Evolutionary conservation across 768 basidiomycete genomes (phyloP).

Genomic region (Leccinum boreale): DNA sequence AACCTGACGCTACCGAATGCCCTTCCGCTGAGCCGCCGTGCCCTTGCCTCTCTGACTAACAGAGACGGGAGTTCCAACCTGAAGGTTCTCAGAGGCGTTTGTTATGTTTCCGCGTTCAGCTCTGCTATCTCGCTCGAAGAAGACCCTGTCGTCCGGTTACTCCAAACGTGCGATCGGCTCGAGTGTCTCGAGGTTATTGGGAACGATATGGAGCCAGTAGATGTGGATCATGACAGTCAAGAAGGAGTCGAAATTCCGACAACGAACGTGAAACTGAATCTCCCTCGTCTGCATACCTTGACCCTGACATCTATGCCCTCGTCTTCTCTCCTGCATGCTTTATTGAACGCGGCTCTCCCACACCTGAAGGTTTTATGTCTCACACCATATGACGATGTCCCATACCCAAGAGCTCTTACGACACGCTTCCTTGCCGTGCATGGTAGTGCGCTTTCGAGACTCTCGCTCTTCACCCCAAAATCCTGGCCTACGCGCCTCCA

Average conservation of each 20-base stretch:
- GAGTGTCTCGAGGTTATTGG: slow-evolving; percentile 65
- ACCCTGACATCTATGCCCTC: slow-evolving; percentile 64
- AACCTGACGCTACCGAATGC: slow-evolving; percentile 51
- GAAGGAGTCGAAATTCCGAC: slow-evolving; percentile 21
- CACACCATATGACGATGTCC: slow-evolving; percentile 71
- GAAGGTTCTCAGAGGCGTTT: slow-evolving; percentile 51
- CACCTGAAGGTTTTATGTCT: slow-evolving; percentile 59
- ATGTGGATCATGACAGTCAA: slow-evolving; percentile 36
- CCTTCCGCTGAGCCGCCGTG: slow-evolving; percentile 59
- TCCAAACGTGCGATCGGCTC: slow-evolving; percentile 53
- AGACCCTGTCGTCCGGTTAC: slow-evolving; percentile 56
- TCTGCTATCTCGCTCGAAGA: slow-evolving; percentile 30
- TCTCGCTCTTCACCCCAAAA: slow-evolving; percentile 67
- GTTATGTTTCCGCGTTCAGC: slow-evolving; percentile 40
- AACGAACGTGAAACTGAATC: slow-evolving; percentile 40
- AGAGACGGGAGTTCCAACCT: slow-evolving; percentile 51
- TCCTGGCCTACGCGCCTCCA: slow-evolving; percentile 61
- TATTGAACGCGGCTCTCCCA: slow-evolving; percentile 61
- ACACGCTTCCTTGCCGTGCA: slow-evolving; percentile 59
- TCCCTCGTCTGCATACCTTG: slow-evolving; percentile 57
- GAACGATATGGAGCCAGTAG: slow-evolving; percentile 51
- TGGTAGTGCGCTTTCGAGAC: slow-evolving; percentile 53
- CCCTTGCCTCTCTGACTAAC: slow-evolving; percentile 46
- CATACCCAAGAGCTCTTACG: slow-evolving; percentile 53
- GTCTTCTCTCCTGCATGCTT: slow-evolving; percentile 57